These are phyloP conservation scores for Solanum chmielewskii DNA, from an alignment of 257 asterid species.

Conservation along the genomic window DNA sequence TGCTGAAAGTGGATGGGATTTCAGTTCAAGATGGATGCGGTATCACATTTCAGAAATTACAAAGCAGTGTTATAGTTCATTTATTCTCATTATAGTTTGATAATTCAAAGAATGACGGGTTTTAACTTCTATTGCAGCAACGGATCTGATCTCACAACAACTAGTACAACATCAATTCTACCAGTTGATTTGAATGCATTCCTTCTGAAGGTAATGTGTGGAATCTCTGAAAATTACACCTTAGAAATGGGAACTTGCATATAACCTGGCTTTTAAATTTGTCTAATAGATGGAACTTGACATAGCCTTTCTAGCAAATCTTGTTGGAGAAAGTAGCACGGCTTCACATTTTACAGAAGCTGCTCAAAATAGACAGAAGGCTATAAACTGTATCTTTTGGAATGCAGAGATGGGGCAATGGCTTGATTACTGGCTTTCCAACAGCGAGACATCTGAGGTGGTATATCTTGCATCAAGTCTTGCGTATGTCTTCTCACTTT, in stretches of 20 bases:
- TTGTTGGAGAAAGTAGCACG: constrained; percentile 31
- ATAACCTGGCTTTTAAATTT: not conserved
- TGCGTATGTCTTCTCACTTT: not conserved
- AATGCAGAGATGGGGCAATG: constrained; percentile 62
- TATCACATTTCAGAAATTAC: constrained; percentile 2
- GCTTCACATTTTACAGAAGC: constrained; percentile 31
- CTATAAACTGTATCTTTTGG: constrained; percentile 69
- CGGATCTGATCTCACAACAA: constrained; percentile 56
- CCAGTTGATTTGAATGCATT: constrained; percentile 89
- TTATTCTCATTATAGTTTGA: not conserved
- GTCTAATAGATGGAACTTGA: constrained; percentile 77
- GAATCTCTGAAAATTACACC: not conserved
- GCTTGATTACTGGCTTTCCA: constrained; percentile 76
- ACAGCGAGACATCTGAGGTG: constrained; percentile 24
- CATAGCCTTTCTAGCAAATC: constrained; percentile 47
- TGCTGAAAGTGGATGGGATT: constrained; percentile 99
- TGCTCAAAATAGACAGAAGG: constrained; percentile 45
- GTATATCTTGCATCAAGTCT: not conserved
- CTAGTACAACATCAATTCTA: constrained; percentile 53
- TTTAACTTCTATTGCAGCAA: constrained; percentile 27
- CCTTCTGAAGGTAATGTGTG: constrained; percentile 52
- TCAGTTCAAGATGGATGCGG: constrained; percentile 97
- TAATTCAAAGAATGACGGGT: not conserved
- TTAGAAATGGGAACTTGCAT: not conserved
- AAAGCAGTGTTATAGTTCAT: not conserved